A percentile compares a stretch with the other conserved stretches of the same genome.
Evolutionary conservation across 148 eudicot genomes (phyloP).

Genomic region (Nyssa sinensis): DNA sequence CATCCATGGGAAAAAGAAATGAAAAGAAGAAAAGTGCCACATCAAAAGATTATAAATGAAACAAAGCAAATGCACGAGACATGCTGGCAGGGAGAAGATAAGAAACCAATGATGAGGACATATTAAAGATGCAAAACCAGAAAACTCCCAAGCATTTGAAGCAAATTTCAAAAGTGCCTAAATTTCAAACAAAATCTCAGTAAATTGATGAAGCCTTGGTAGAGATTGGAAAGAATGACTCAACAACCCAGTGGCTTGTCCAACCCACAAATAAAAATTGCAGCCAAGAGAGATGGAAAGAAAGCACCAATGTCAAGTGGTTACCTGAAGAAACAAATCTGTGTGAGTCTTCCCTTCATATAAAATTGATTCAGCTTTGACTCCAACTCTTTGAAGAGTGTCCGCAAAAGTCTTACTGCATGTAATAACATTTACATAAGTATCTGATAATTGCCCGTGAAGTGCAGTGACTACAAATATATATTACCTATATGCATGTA

Average conservation of each 20-base stretch:
- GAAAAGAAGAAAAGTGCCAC: neutral
- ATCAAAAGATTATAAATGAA: no score
- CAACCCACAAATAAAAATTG: neutral
- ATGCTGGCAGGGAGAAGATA: neutral
- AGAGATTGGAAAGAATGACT: neutral
- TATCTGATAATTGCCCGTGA: neutral
- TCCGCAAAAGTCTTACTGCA: conserved; percentile 69
- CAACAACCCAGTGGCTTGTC: no score
- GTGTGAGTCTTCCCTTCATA: conserved; percentile 96
- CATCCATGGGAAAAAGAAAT: neutral
- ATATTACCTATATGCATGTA: neutral
- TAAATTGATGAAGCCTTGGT: neutral
- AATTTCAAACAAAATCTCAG: neutral
- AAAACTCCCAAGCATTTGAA: conserved; percentile 4
- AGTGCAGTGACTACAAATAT: neutral
- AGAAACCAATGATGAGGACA: neutral
- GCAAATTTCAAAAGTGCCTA: no score
- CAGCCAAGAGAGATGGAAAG: conserved; percentile 2
- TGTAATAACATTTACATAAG: neutral
- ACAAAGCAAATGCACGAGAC: neutral
- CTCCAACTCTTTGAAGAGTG: conserved; percentile 76
- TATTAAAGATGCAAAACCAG: neutral
- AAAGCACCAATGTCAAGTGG: neutral
- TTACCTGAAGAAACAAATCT: conserved; percentile 92
- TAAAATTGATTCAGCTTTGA: conserved; percentile 62